Base-by-base conservation (phyloP, 805 yeast species). In the Pichia occidentalis region DNA sequence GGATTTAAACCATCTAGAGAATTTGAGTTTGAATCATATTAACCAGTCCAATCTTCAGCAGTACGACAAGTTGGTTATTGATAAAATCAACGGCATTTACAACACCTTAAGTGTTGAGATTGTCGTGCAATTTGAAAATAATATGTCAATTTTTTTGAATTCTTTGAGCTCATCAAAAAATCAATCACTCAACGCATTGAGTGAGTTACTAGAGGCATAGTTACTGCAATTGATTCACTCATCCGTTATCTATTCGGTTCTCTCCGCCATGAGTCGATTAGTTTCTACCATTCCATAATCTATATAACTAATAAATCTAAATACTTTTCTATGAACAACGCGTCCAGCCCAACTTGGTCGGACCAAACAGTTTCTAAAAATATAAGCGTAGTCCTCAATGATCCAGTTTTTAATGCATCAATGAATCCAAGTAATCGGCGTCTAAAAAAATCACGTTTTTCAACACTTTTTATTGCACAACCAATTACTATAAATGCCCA, bases 141-240 rank as follows among this genome's bases (percentile, higher is more conserved):
- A 60, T 16, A 46, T 71, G 28, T 63, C 33, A 4, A 9, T 24
- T 4, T 43, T 80, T 39, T 64, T 67, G 0, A 65, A 59, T 29
- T 85, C 78, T 48, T 57, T 81, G 37, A 64, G 67, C n/a, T 55
- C 61, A 20, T 85, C 80, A 46, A 65, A 63, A 4, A 68, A 67
- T 38, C 56, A 64, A 9, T 73, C 69, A 19, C 50, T 80, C 36
- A 61, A 67, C 36, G 70, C 60, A 34, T 60, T 81, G 24, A 73
- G 80, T 24, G 14, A 21, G 20, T 26, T 40, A 2, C 14, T 40
- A 21, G 26, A n/a, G n/a, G n/a, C n/a, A n/a, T n/a, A n/a, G n/a
- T n/a, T n/a, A n/a, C n/a, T n/a, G n/a, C n/a, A n/a, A n/a, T n/a
- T n/a, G n/a, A n/a, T n/a, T n/a, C n/a, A n/a, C n/a, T n/a, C n/a